Conservation (phyloP, 495 filamentous ascomycete genomes). For the Aspergillus cavernicola region DNA sequence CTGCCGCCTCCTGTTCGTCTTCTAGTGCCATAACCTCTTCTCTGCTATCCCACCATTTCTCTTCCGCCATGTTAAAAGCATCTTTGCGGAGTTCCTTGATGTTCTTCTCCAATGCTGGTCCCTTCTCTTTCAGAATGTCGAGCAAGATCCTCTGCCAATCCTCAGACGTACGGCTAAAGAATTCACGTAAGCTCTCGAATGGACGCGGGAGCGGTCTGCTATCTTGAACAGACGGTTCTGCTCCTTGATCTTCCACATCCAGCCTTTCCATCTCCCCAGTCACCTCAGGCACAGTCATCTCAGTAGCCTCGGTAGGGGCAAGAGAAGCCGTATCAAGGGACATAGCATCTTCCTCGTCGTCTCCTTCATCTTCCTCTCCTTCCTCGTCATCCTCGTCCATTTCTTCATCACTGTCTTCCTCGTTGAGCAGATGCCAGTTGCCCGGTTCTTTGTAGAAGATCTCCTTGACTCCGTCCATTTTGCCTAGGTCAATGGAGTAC, state of each 20-base stretch:
- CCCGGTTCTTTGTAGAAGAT: constrained; percentile 79
- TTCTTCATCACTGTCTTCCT: constrained; percentile 65
- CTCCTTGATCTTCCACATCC: constrained; percentile 53
- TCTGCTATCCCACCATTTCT: constrained; percentile 97
- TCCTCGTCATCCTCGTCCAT: constrained; percentile 67
- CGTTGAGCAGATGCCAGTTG: constrained; percentile 76
- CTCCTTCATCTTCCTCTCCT: constrained; percentile 60
- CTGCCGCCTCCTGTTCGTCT: constrained; percentile 93
- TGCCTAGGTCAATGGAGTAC: constrained; percentile 85
- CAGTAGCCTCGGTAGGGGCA: constrained; percentile 34
- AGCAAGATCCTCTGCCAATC: constrained; percentile 87
- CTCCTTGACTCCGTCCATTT: constrained; percentile 86
- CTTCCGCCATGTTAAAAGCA: constrained; percentile 85
- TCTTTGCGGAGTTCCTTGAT: constrained; percentile 89
- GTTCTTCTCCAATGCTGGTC: constrained; percentile 49
- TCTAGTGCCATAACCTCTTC: constrained; percentile 92
- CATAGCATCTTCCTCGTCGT: constrained; percentile 39
- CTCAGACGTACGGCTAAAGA: constrained; percentile 81
- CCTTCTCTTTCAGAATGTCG: constrained; percentile 58
- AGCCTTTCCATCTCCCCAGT: constrained; percentile 61
- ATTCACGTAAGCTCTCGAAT: constrained; percentile 88
- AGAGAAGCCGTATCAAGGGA: constrained; percentile 36
- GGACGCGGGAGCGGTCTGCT: constrained; percentile 60
- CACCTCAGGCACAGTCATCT: constrained; percentile 35
- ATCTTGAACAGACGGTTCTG: constrained; percentile 44